These are phyloP conservation scores for Didymellaceae sp. DNA, from an alignment of 2,329 filamentous ascomycete species.

Conservation along the genomic window DNA sequence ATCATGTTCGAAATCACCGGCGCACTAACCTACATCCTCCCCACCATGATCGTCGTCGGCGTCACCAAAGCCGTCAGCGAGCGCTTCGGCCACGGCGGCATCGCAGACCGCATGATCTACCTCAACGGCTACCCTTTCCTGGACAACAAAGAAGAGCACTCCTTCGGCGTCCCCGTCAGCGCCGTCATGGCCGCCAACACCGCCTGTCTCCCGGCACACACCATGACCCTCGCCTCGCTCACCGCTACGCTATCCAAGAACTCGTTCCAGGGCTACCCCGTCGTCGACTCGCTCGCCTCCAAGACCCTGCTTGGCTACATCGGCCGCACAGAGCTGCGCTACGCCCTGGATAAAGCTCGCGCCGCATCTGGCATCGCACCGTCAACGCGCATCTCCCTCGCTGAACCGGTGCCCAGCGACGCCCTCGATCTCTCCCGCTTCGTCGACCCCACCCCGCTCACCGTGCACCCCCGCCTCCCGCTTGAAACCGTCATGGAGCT, in stretches of 20 bases:
- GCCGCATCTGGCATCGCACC: conserved; percentile 61
- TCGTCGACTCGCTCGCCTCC: conserved; percentile 75
- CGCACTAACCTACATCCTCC: conserved; percentile 94
- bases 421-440: conserved; percentile 81
- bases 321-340: conserved; percentile 87
- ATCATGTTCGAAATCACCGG: conserved; percentile 99
- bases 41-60: conserved; percentile 98
- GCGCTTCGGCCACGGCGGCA: conserved; percentile 91
- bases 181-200: conserved; percentile 84
- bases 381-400: conserved; percentile 70
- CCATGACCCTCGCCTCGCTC: conserved; percentile 76
- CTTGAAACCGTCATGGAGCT: conserved; percentile 98
- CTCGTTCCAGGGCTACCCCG: conserved; percentile 89
- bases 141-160: conserved; percentile 96
- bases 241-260: conserved; percentile 79
- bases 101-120: conserved; percentile 98
- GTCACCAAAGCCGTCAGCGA: conserved; percentile 94
- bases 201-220: conserved; percentile 74
- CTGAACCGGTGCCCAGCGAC: conserved; percentile 27
- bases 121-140: conserved; percentile 97
- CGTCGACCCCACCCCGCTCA: conserved; percentile 86
- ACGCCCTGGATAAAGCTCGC: conserved; percentile 82
- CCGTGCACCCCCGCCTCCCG: conserved; percentile 87
- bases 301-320: conserved; percentile 89
- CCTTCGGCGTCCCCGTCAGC: conserved; percentile 92